Base-by-base conservation (phyloP, 345 rosid genomes). In the Gossypium raimondii region DNA sequence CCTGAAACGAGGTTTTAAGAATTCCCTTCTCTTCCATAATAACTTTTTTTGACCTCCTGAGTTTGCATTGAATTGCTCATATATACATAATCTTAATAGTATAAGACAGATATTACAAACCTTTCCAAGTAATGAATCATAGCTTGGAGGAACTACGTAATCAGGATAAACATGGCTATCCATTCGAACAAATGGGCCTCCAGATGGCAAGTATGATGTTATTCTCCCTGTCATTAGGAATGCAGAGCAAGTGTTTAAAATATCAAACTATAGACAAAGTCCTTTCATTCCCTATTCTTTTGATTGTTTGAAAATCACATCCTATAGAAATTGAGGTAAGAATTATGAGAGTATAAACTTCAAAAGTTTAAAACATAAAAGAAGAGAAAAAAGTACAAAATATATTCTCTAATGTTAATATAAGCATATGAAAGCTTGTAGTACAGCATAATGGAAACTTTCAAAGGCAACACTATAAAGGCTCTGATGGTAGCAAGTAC, bases 101-200 rank as follows among this genome's bases (percentile, higher is more conserved):
- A 27, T 62, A 55, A 11, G 66, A 44, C 43, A 34, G 56, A 25
- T 60, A 73, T 24, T 56, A 79, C 88, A 77, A 80, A 95, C 99
- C 99, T 95, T 95, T 76, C 96, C 99, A 34, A 95, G 94, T 61
- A 95, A 84, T 67, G 99, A 95, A 85, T 95, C 99, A 79, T 95
- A 95, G 86, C 97, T 95, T 59, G 99, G 99, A 70, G 99, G 99
- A 82, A 95, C 99, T 76, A 92, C 92, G 68, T 93, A 95, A 82
- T 91, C 98, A 25, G 99, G 89, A 86, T 95, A 95, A 9, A 95
- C 90, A 74, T 92, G 99, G 85, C 99, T 95, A 73, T 95, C 99
- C 98, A 95, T 95, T 85, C 99, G 85, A 68, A 95, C 98, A 81
- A 92, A 92, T n/a, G 99, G 99, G 62, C 99, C 99, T 87, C 99